Conservation (phyloP, 1,139 yeast genomes). For the Taphrina pruni region DNA sequence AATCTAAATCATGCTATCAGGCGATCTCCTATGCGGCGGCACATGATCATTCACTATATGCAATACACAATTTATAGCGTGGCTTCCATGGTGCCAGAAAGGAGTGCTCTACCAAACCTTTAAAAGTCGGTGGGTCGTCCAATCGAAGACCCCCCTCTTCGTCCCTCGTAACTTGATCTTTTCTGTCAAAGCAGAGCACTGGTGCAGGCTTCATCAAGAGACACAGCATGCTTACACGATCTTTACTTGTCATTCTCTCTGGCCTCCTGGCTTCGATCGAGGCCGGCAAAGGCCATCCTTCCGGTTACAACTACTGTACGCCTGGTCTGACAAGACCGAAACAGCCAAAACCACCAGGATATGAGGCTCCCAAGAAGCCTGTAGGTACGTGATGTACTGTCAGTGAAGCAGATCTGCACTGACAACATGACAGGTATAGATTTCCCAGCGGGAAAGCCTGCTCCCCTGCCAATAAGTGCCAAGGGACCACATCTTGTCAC, state of each 20-base stretch:
- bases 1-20: too few relatives aligned
- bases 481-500: not conserved
- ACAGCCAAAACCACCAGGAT: slow-evolving; percentile 12
- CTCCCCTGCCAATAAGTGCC: not conserved
- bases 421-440: not conserved
- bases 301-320: slow-evolving; percentile 15
- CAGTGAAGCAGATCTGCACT: not conserved
- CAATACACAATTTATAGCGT: not conserved
- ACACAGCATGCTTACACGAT: not conserved
- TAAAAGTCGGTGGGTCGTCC: not conserved
- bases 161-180: not conserved
- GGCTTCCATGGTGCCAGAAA: not conserved
- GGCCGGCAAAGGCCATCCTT: slow-evolving; percentile 18
- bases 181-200: not conserved
- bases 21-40: not conserved
- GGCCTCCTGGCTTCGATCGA: slow-evolving; percentile 7
- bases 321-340: slow-evolving; percentile 17
- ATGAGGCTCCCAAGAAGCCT: slow-evolving; percentile 2
- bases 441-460: slow-evolving; percentile 18
- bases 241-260: not conserved
- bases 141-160: not conserved
- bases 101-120: not conserved
- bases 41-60: not conserved
- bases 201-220: not conserved
- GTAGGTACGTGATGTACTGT: not conserved